These are phyloP conservation scores for Cucurbita maxima DNA, from an alignment of 306 rosid genomes.

Conservation along the genomic window DNA sequence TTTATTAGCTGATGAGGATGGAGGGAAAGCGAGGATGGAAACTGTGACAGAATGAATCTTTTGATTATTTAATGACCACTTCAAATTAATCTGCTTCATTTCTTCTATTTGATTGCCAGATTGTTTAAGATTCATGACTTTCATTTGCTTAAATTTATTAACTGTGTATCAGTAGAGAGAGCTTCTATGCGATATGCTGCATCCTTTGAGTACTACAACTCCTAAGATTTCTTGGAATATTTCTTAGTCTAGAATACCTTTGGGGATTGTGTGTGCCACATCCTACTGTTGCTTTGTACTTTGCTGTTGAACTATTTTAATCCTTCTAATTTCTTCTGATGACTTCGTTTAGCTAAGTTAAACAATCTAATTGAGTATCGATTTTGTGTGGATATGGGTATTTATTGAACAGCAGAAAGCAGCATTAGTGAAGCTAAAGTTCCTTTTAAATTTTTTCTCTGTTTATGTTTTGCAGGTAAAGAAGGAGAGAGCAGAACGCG, in stretches of 20 bases:
- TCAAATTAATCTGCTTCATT: background rate
- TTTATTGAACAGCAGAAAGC: background rate
- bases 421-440: background rate
- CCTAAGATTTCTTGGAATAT: background rate
- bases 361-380: background rate
- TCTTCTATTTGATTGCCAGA: background rate
- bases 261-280: background rate
- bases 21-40: background rate
- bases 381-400: background rate
- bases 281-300: background rate
- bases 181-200: background rate
- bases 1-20: background rate
- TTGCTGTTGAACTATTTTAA: background rate
- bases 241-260: background rate
- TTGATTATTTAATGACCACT: background rate
- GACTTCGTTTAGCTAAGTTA: background rate
- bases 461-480: constrained; percentile 51
- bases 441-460: background rate
- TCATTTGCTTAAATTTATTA: background rate
- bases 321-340: background rate
- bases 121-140: background rate
- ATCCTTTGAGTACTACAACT: background rate
- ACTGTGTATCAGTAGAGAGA: background rate
- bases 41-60: background rate
- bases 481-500: constrained; percentile 77